A percentile compares a stretch with the other conserved stretches of the same genome.
These are phyloP conservation scores for Trichosanthes cucumerina DNA, from an alignment of 306 rosid genomes.

Conservation along the genomic window DNA sequence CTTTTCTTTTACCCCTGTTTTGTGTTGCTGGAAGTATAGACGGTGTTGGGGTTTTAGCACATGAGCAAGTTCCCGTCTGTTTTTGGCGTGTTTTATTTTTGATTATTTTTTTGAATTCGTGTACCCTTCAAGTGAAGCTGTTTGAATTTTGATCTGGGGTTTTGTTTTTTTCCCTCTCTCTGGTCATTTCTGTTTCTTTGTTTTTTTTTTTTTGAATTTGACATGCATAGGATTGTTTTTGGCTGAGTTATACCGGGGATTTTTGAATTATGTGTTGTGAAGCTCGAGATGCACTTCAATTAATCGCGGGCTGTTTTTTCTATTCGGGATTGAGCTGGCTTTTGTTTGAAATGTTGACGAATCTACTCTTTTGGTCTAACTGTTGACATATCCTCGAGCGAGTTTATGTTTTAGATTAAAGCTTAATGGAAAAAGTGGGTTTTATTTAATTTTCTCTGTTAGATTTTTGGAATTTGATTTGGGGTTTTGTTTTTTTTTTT, in stretches of 20 bases:
- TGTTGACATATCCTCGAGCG: neutral
- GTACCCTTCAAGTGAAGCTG: neutral
- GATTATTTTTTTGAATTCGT: neutral
- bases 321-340: neutral
- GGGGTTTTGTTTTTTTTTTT: neutral
- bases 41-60: neutral
- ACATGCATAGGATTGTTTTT: neutral
- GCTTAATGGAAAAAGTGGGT: neutral
- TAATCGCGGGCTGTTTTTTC: neutral
- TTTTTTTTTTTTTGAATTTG: neutral
- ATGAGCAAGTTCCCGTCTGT: neutral
- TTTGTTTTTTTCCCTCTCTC: neutral
- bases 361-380: neutral
- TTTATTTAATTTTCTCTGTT: neutral
- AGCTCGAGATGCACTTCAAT: neutral
- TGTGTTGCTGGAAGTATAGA: neutral
- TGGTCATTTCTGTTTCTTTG: neutral
- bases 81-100: neutral
- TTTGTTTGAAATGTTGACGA: neutral
- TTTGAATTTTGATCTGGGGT: neutral
- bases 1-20: neutral
- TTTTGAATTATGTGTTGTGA: neutral
- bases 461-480: neutral
- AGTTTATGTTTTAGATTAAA: neutral
- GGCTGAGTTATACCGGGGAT: neutral